Evolutionary conservation across 805 yeast species (phyloP).

Genomic region (Myxozyma melibiosi): DNA sequence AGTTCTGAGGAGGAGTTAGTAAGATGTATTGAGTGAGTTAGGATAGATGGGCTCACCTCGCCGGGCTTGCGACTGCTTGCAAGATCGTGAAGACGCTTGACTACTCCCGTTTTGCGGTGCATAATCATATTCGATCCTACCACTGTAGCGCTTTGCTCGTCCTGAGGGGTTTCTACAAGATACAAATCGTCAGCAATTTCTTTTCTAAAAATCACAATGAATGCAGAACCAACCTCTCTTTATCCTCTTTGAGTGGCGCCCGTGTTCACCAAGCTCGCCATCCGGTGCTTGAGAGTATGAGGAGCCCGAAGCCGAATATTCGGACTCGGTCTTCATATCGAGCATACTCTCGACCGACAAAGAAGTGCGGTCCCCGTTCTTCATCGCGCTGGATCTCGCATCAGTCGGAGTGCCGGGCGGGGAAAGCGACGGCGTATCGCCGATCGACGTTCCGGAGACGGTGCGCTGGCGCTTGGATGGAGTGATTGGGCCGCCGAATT

Average conservation of each 20-base stretch:
- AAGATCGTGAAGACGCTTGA: constrained; percentile 14
- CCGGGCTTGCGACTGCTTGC: constrained; percentile 18
- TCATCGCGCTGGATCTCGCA: background rate
- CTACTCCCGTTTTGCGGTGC: constrained; percentile 21
- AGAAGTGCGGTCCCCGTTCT: background rate
- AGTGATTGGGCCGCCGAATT: constrained; percentile 28
- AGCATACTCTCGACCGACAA: background rate
- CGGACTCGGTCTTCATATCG: constrained; percentile 2
- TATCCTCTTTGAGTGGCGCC: constrained; percentile 22
- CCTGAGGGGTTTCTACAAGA: background rate
- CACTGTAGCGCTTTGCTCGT: constrained; percentile 14
- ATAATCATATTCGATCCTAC: constrained; percentile 25
- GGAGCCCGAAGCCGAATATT: background rate
- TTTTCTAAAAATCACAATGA: background rate
- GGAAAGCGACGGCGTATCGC: background rate
- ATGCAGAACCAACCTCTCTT: background rate
- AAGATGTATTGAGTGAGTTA: background rate
- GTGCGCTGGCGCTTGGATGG: constrained; percentile 28
- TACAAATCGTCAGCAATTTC: background rate
- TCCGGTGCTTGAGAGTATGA: background rate
- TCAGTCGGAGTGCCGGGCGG: background rate
- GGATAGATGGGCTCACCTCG: constrained; percentile 10
- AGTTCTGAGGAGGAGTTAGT: constrained; percentile 23
- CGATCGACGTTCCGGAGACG: constrained; percentile 15
- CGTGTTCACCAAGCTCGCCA: background rate